Base-by-base conservation (phyloP, 306 rosid species). In the Arachis hypogaea region DNA sequence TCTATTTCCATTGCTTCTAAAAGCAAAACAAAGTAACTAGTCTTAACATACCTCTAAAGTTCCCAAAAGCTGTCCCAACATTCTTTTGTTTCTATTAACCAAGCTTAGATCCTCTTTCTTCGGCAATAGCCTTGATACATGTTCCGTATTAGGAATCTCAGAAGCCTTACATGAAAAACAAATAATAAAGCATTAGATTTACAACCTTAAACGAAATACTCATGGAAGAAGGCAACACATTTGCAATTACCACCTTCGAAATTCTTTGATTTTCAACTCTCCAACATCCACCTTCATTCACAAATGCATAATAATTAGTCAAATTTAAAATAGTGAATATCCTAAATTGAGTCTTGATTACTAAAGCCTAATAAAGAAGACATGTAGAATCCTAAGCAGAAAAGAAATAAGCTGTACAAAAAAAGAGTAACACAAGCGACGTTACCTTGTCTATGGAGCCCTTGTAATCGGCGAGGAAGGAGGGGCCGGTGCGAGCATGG, bases 21-120 rank as follows among this genome's bases (percentile, higher is more conserved):
- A 22, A 22, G 28, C 1, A 22, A 22, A 22, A 22, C 28, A 22
- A 22, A 22, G 28, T 22, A 22, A 22, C 28, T 22, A 22, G 28
- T 22, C 28, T 22, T 22, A 22, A 22, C 28, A 22, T 1, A 22
- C 1, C 28, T 22, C 1, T 1, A 22, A 1, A 22, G 28, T 22
- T 22, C 28, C 28, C 1, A 22, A 22, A 82, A 93, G 94, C 84
- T 91, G 97, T 47, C 98, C 98, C 77, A 93, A 79, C 97, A 91
- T 91, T 85, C 98, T 89, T 72, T 63, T 93, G 57, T 93, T 93
- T 88, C 98, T 84, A 82, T 83, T 91, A 80, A 93, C 94, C 89
- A 93, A 77, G 75, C 89, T 87, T 57, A 97, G 98, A 71, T 93
- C 98, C 38, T 93, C 93, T n/a, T 89, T 78, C 86, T 88, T 93